These are phyloP conservation scores for Pugionium cornutum DNA, from an alignment of 345 rosid species.

Conservation along the genomic window DNA sequence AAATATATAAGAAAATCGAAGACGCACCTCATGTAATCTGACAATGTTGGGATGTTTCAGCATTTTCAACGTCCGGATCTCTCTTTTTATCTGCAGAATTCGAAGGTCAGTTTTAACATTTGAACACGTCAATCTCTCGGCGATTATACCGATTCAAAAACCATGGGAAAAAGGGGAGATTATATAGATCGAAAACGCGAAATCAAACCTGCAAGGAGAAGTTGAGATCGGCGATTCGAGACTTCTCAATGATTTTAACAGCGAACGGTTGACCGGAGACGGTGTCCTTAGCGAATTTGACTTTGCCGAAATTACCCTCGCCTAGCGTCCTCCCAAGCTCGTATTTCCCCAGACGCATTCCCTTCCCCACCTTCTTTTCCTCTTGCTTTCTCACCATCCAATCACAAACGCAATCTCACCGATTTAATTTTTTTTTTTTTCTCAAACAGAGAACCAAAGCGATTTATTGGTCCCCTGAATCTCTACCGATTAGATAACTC, in stretches of 20 bases:
- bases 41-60: conserved; percentile 89
- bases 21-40: conserved; percentile 72
- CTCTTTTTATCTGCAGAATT: conserved; percentile 73
- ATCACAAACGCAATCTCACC: conserved; percentile 3
- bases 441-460: conserved; percentile 15
- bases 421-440: not conserved
- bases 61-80: conserved; percentile 82
- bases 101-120: too few relatives aligned
- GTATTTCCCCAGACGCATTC: conserved; percentile 87
- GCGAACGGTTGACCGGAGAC: conserved; percentile 69
- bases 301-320: conserved; percentile 93
- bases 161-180: not conserved
- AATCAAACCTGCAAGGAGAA: conserved; percentile 69
- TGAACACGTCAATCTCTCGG: too few relatives aligned
- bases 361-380: conserved; percentile 39
- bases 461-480: conserved; percentile 4
- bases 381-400: conserved; percentile 41
- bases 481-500: conserved; percentile 7
- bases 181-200: not conserved
- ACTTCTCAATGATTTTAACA: conserved; percentile 83
- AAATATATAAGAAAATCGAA: not conserved
- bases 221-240: conserved; percentile 63
- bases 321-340: conserved; percentile 88
- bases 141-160: too few relatives aligned
- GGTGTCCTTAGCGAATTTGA: conserved; percentile 65